These are phyloP conservation scores for Ophiocytium majus DNA, from an alignment of 352 stramenopile genomes.

Conservation along the genomic window DNA sequence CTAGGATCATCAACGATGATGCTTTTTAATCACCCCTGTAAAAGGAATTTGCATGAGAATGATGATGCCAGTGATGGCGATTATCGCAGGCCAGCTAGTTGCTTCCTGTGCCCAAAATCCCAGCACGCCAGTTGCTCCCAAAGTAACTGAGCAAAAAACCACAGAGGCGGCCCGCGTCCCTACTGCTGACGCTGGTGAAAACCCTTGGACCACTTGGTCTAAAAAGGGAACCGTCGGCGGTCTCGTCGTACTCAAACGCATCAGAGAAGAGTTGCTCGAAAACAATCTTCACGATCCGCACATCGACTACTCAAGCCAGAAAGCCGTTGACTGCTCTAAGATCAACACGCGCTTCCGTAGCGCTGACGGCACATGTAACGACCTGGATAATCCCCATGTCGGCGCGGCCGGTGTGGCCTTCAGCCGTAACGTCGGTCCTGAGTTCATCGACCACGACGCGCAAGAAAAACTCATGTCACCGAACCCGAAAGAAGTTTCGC, in stretches of 20 bases:
- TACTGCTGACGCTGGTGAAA: not conserved
- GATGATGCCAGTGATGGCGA: no score
- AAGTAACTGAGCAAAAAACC: no score
- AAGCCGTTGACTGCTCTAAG: not conserved
- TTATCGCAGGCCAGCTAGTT: no score
- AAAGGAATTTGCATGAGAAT: no score
- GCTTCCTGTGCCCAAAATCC: no score
- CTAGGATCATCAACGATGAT: no score
- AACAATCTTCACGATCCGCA: constrained; percentile 12
- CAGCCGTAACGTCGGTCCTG: not conserved
- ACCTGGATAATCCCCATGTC: not conserved
- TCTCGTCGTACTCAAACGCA: not conserved
- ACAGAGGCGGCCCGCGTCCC: not conserved
- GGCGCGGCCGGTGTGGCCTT: not conserved
- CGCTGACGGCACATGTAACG: not conserved
- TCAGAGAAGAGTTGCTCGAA: constrained; percentile 4
- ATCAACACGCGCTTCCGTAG: not conserved
- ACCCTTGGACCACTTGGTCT: not conserved
- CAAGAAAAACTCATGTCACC: constrained; percentile 5
- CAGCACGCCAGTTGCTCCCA: no score
- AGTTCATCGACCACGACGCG: constrained; percentile 8
- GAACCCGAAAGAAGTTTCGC: not conserved
- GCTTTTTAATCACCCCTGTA: no score
- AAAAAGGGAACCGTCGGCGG: constrained; percentile 2
- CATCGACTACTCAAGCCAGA: constrained; percentile 8